These are phyloP conservation scores for Intubia oerlemansii DNA, from an alignment of 2,329 filamentous ascomycete species.

Conservation along the genomic window DNA sequence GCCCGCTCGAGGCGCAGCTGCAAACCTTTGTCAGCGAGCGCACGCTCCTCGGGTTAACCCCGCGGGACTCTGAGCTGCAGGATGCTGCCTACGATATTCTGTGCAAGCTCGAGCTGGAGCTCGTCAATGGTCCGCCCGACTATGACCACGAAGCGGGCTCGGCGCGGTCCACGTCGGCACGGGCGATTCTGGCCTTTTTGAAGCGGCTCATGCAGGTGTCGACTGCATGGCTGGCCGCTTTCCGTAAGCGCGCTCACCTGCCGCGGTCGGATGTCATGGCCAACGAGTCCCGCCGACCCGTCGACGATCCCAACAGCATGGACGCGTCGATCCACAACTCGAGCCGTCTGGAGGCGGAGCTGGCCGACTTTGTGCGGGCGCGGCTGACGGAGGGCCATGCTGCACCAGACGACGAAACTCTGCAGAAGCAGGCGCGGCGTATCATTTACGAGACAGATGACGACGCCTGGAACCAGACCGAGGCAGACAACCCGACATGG, in stretches of 20 bases:
- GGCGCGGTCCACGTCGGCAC: too few species aligned
- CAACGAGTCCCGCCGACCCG: conserved; percentile 23
- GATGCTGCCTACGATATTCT: conserved; percentile 36
- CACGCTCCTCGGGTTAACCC: conserved; percentile 31
- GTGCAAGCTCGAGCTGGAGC: conserved; percentile 27
- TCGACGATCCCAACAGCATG: conserved; percentile 28
- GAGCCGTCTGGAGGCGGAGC: conserved; percentile 30
- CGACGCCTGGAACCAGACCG: conserved; percentile 43
- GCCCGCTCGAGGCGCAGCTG: conserved; percentile 31
- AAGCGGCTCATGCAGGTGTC: conserved; percentile 27
- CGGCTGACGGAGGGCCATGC: conserved; percentile 23
- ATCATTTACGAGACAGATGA: conserved; percentile 42
- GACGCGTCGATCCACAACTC: conserved; percentile 39
- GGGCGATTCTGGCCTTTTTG: too few species aligned
- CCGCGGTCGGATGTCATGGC: conserved; percentile 34
- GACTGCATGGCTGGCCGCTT: conserved; percentile 31
- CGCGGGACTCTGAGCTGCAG: conserved; percentile 38
- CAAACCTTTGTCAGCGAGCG: conserved; percentile 30
- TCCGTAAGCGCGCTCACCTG: conserved; percentile 33
- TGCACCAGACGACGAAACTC: conserved; percentile 25
- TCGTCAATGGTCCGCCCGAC: neutral
- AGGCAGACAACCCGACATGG: conserved; percentile 33
- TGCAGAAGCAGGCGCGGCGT: conserved; percentile 34
- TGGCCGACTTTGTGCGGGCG: conserved; percentile 27
- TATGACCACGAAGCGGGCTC: too few species aligned